phyloP scores from a whole-genome alignment of 2,329 filamentous ascomycete genomes.

The Diaporthe citrichinensis region DNA sequence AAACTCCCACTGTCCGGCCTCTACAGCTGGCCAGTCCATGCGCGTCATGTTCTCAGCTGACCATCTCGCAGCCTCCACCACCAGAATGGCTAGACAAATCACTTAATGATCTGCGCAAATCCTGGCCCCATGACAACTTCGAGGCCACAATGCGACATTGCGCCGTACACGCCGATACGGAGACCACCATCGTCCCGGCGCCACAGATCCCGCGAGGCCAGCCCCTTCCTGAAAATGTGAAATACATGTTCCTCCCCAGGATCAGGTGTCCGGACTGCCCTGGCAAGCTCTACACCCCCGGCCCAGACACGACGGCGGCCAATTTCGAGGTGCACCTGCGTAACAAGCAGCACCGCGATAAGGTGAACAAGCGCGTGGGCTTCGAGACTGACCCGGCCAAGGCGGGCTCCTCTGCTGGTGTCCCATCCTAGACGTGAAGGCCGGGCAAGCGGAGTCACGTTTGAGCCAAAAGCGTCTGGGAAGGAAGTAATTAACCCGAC shows the following conservation, averaged over 20 bases:
- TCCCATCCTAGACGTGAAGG: background rate
- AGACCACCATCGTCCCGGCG: slow-evolving; percentile 70
- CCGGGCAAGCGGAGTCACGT: background rate
- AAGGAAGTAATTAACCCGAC: background rate
- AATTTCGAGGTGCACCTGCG: slow-evolving; percentile 95
- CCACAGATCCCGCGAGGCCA: slow-evolving; percentile 58
- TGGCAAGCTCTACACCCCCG: slow-evolving; percentile 93
- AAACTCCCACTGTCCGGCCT: slow-evolving; percentile 37
- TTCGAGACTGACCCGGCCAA: slow-evolving; percentile 44
- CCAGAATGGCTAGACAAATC: slow-evolving; percentile 87
- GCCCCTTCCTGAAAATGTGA: slow-evolving; percentile 73
- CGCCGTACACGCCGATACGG: slow-evolving; percentile 80
- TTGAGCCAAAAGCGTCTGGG: background rate
- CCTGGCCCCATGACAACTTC: slow-evolving; percentile 86
- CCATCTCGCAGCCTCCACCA: slow-evolving; percentile 76
- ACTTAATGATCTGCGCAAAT: slow-evolving; percentile 77
- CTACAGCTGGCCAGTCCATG: slow-evolving; percentile 34
- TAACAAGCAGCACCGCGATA: slow-evolving; percentile 84
- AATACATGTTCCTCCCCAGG: slow-evolving; percentile 87
- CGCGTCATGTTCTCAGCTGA: slow-evolving; percentile 44
- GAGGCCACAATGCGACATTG: slow-evolving; percentile 93
- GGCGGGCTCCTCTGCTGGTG: background rate
- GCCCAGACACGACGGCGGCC: slow-evolving; percentile 84
- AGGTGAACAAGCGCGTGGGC: slow-evolving; percentile 69
- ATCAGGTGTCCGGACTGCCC: slow-evolving; percentile 95